Base-by-base conservation (phyloP, 2,329 filamentous ascomycete species). In the Botrytis galanthina region DNA sequence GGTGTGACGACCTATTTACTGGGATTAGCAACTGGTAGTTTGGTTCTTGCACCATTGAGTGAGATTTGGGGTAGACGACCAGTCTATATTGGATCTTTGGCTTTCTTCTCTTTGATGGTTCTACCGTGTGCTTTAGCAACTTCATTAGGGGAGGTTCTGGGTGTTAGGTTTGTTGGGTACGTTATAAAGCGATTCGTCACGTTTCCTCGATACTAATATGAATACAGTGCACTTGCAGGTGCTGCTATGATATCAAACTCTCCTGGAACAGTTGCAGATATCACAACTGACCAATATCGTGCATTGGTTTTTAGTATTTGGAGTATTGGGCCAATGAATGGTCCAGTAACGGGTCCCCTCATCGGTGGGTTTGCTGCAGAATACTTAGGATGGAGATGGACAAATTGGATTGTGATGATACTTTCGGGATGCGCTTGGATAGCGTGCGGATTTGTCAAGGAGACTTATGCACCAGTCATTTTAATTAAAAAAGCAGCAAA, bases 361-460 rank as follows among this genome's bases (percentile, higher is more conserved):
- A 91, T 97, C 48, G 94, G 94, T 35, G 94, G 94, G 0, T 97
- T 97, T 77, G 88, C 92, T 1, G 93, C 82, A 76, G 86, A 94
- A 81, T 90, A 92, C 75, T 84, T 96, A 3, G 94, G 93, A 18
- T 98, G 95, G 95, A 85, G 94, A 44, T 97, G 94, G 93, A 91
- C 91, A 54, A 92, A 93, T 79, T 97, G 93, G 92, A 86, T 96
- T 32, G 88, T 91, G 14, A 83, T 95, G 78, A 95, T 97, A 70
- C 85, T 93, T 16, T 87, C 88, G 0, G 93, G 88, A 0, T 85
- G 87, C 0, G 89, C 89, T 0, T 87, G 90, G 73, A 75, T 87
- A 32, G 83, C 91, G 76, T 87, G 93, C 77, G 80, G 85, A 3
- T 84, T 87, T 1, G 85, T 92, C 66, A 88, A 88, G 75, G 94